phyloP scores from a whole-genome alignment of 192 early-diverging fungal species.

The Paraglomus occultum region DNA sequence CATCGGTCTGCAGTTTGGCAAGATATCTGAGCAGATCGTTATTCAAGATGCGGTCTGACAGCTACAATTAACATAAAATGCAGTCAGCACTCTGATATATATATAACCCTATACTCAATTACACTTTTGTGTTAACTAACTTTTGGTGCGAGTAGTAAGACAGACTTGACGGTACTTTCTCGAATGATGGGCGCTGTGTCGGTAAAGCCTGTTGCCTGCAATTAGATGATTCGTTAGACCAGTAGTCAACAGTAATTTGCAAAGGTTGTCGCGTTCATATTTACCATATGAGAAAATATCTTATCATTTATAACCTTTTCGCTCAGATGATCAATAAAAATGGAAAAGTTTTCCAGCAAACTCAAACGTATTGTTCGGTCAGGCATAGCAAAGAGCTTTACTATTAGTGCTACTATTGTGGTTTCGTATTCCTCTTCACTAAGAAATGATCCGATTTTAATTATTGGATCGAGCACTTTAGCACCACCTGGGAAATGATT shows the following conservation, averaged over 20 bases:
- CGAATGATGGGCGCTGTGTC: slow-evolving; percentile 89
- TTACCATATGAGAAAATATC: slow-evolving; percentile 84
- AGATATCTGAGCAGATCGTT: slow-evolving; percentile 83
- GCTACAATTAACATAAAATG: slow-evolving; percentile 32
- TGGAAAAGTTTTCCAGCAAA: slow-evolving; percentile 77
- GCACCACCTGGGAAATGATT: slow-evolving; percentile 48
- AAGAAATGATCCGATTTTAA: slow-evolving; percentile 79
- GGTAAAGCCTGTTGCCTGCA: slow-evolving; percentile 76
- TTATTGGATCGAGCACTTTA: slow-evolving; percentile 71
- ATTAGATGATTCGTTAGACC: background rate
- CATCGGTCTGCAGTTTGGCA: slow-evolving; percentile 86
- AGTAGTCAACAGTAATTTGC: background rate
- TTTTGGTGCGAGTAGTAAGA: slow-evolving; percentile 71
- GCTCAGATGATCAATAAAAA: slow-evolving; percentile 68
- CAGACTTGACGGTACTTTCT: slow-evolving; percentile 86
- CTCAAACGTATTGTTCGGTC: slow-evolving; percentile 85
- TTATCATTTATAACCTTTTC: slow-evolving; percentile 71
- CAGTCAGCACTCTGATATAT: background rate
- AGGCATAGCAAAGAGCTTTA: slow-evolving; percentile 83
- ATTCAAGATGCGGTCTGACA: slow-evolving; percentile 74
- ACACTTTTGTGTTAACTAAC: slow-evolving; percentile 39
- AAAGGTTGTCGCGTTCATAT: slow-evolving; percentile 13
- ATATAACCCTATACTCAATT: slow-evolving; percentile 11
- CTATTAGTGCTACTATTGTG: slow-evolving; percentile 67
- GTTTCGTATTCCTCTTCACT: slow-evolving; percentile 71